These are phyloP conservation scores for Schoenoplectus triqueter DNA, from an alignment of 202 grass and related monocot genomes.

Conservation along the genomic window DNA sequence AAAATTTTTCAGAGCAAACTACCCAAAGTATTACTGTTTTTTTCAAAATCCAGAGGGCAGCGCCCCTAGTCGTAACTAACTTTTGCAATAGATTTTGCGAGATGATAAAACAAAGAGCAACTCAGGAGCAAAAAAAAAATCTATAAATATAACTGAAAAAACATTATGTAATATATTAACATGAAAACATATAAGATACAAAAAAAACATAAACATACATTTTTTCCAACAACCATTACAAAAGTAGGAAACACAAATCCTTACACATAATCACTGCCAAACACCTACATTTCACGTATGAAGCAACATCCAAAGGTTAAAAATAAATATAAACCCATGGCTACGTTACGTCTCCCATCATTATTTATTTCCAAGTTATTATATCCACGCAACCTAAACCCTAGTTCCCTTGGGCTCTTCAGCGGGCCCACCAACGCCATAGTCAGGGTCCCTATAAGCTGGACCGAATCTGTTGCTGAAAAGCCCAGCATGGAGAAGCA, in stretches of 20 bases:
- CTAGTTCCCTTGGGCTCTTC: constrained; percentile 51
- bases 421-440: constrained; percentile 37
- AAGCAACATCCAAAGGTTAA: constrained; percentile 10
- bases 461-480: constrained; percentile 51
- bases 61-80: too few species aligned
- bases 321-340: constrained; percentile 19
- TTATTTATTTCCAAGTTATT: constrained; percentile 27
- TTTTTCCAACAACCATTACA: neutral
- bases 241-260: constrained; percentile 2
- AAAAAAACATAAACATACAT: constrained; percentile 36
- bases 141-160: too few species aligned
- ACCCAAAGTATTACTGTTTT: too few species aligned
- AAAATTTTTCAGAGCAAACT: too few species aligned
- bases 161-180: too few species aligned
- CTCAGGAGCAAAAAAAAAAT: too few species aligned
- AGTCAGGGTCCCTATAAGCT: constrained; percentile 52
- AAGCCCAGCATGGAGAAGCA: constrained; percentile 57
- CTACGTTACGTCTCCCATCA: neutral
- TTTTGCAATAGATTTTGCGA: too few species aligned
- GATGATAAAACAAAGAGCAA: too few species aligned
- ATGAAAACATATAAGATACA: neutral
- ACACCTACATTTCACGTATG: neutral
- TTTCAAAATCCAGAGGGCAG: too few species aligned
- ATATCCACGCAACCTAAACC: constrained; percentile 28
- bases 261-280: neutral